Base-by-base conservation (phyloP, 1,284 basidiomycete genomes). In the Cutaneotrichosporon mucoides region DNA sequence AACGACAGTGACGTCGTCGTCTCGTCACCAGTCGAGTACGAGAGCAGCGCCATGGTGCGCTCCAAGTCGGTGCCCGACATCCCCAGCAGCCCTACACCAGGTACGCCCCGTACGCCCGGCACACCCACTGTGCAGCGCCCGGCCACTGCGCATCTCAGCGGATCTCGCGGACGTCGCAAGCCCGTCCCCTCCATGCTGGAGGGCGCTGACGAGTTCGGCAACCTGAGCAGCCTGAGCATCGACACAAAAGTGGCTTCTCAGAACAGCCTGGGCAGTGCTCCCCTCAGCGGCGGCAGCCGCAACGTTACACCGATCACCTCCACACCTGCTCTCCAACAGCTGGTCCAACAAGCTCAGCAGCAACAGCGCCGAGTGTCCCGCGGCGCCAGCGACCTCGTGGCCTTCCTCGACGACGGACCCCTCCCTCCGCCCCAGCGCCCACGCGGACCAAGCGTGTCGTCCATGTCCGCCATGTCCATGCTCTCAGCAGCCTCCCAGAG, bases 121-220 rank as follows among this genome's bases (percentile, higher is more conserved):
- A 16, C 49, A 6, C 38, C 50, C 35, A 11, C 11, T 3, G 8
- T 46, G 12, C 15, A 43, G 9, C 56, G 56, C 33, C 56, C 56
- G 1, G 38, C 43, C 2, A 38, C 56, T 1, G 56, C 44, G 9
- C 46, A 58, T 40, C 5, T 49, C 34, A 45, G 57, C 47, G 36
- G 35, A 15, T 36, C 38, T 2, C 51, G 35, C 15, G 34, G 35
- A 8, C 50, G 59, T 7, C 59, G 59, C 51, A 60, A 60, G 46
- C 59, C 59, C 41, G 59, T 60, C 6, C 59, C 59, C 5, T 40
- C 46, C 10, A 16, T 44, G n/a, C 11, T 38, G 5, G 37, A 6
- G 8, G 56, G 51, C 12, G 42, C 49, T 6, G 51, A 13, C 34
- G 52, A 53, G 42, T 44, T 53, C 34, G 42, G 41, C 41, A 35